phyloP scores from a whole-genome alignment of 257 asterid genomes.

The Henckelia pumila region DNA sequence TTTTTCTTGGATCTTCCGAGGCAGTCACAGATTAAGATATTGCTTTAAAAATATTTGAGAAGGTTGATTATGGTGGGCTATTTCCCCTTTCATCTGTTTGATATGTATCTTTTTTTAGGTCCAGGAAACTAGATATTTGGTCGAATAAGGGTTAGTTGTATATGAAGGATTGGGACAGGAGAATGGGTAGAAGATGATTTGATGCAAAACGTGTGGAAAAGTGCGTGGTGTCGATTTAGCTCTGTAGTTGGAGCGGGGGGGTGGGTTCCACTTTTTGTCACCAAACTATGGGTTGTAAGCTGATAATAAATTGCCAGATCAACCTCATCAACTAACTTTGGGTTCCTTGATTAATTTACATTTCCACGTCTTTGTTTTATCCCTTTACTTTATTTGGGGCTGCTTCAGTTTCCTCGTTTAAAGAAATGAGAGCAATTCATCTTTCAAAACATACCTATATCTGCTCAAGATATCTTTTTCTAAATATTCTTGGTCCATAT shows the following conservation, averaged over 20 bases:
- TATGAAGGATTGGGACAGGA: constrained; percentile 18
- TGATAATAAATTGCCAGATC: constrained; percentile 22
- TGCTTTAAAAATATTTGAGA: constrained; percentile 17
- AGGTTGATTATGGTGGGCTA: constrained; percentile 14
- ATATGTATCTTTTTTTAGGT: constrained; percentile 25
- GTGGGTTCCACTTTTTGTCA: constrained; percentile 29
- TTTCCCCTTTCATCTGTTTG: neutral
- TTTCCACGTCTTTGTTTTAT: neutral
- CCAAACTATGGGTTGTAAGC: constrained; percentile 21
- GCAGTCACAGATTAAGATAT: constrained; percentile 10
- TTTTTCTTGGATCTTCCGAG: neutral
- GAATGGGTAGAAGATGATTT: constrained; percentile 27
- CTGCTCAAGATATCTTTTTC: neutral
- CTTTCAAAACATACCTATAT: neutral
- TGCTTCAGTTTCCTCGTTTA: neutral
- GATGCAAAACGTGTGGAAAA: constrained; percentile 26
- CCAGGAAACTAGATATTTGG: constrained; percentile 25
- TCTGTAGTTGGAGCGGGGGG: constrained; percentile 23
- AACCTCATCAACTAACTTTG: constrained; percentile 26
- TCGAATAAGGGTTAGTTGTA: neutral
- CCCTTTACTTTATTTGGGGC: neutral
- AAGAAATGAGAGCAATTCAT: neutral
- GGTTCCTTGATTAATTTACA: neutral
- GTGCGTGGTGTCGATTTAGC: constrained; percentile 26
- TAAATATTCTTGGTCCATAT: neutral